Evolutionary conservation across 495 filamentous ascomycete genomes (phyloP).

Genomic region (Penicillium cataractarum): DNA sequence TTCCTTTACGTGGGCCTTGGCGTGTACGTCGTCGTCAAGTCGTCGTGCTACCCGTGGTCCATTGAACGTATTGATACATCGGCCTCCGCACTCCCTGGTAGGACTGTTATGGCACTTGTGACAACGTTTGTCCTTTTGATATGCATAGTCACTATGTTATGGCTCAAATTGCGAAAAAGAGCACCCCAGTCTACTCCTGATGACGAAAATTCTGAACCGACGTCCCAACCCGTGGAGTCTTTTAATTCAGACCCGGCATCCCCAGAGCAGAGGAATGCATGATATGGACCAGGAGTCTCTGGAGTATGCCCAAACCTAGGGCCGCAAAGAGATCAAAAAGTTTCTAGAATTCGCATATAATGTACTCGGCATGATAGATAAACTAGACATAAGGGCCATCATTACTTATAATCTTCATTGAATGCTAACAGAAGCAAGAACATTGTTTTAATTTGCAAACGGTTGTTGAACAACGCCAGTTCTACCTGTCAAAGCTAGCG

Average conservation of each 20-base stretch:
- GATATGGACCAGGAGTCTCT: not conserved
- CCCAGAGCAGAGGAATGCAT: not conserved
- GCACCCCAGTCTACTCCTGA: not conserved
- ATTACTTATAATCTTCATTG: not conserved
- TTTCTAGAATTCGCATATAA: too few species aligned
- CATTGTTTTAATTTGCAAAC: not conserved
- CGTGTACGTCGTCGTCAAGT: constrained; percentile 11
- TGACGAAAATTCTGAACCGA: not conserved
- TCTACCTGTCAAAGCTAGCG: not conserved
- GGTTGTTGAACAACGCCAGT: not conserved
- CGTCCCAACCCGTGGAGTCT: not conserved
- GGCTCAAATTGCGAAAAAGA: not conserved
- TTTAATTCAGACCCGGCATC: not conserved
- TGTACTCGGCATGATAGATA: not conserved
- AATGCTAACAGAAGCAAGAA: not conserved
- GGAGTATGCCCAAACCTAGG: not conserved
- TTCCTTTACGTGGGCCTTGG: constrained; percentile 12
- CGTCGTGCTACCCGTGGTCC: constrained; percentile 8
- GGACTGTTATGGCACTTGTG: not conserved
- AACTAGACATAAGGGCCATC: not conserved
- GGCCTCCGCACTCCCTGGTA: not conserved
- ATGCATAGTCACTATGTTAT: not conserved
- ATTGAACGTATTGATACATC: constrained; percentile 6
- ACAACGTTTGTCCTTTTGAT: constrained; percentile 1
- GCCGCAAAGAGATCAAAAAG: too few species aligned